These are phyloP conservation scores for Bipolaris bicolor DNA, from an alignment of 2,329 filamentous ascomycete species.

Conservation along the genomic window DNA sequence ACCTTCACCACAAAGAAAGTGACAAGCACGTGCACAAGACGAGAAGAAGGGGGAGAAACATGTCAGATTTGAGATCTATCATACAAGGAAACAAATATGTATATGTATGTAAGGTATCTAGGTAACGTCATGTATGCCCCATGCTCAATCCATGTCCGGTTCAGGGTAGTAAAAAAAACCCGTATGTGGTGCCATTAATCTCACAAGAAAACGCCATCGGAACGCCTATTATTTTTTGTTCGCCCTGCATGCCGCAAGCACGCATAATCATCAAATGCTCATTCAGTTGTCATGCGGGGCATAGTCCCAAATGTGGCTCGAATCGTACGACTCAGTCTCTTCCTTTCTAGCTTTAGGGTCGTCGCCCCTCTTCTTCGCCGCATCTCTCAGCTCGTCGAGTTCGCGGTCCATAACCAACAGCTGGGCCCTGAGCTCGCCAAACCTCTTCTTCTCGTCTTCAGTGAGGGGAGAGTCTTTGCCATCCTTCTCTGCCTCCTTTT, in stretches of 20 bases:
- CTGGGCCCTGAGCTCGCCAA: slow-evolving; percentile 28
- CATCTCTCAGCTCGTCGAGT: slow-evolving; percentile 36
- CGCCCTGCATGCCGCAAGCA: background rate
- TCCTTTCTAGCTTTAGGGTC: slow-evolving; percentile 38
- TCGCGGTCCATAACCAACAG: slow-evolving; percentile 35
- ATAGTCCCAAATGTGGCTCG: slow-evolving; percentile 46
- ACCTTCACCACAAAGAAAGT: background rate
- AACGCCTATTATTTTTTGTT: slow-evolving; percentile 5
- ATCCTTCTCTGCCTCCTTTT: slow-evolving; percentile 41
- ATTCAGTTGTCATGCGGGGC: slow-evolving; percentile 31
- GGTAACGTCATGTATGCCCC: background rate
- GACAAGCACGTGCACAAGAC: background rate
- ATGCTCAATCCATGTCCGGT: background rate
- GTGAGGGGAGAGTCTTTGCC: slow-evolving; percentile 29
- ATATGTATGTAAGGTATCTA: slow-evolving; percentile 2
- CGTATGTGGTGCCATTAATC: background rate
- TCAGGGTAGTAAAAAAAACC: background rate
- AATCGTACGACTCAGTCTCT: slow-evolving; percentile 45
- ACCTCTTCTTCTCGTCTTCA: slow-evolving; percentile 28
- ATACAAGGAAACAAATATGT: background rate
- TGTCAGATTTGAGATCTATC: background rate
- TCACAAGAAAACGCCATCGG: slow-evolving; percentile 20
- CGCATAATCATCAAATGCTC: background rate
- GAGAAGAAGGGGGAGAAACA: background rate
- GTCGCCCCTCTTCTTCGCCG: slow-evolving; percentile 44